Evolutionary conservation across 805 yeast genomes (phyloP), one percentile per base, ranked within the genome.

Genomic region (Osmozyma mogii): DNA sequence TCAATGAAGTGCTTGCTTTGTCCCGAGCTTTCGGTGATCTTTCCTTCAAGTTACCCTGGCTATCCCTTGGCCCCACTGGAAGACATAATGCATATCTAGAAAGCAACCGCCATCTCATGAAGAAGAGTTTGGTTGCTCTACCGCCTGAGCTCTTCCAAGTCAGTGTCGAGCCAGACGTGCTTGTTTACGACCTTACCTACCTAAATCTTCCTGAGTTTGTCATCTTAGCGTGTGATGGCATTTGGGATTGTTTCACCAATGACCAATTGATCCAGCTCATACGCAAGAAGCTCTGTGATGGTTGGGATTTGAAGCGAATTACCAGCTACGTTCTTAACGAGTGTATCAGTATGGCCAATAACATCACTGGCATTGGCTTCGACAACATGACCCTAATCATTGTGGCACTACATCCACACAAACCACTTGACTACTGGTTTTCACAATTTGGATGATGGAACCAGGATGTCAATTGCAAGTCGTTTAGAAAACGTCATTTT

Each of bases 361-460:
- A 79, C 20, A 65, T 70, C 17, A 82, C 89, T 0, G 92, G 92
- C 2, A 71, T 80, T 15, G 94, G 94, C 1, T 81, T 78, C 43
- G 94, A 82, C 50, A 82, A 82, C 46, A 82, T 82, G 89, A 80
- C 88, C 0, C 58, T 79, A 12, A 66, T 78, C n/a, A 69, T 82
- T 5, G 66, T 81, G 6, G 81, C 81, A 1, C 47, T 78, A 21
- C 84, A 79, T 45, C 61, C 63, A 19, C 32, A 36, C 13, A 61
- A 57, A 27, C 47, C 61, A 1, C 45, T 78, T 24, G 70, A 70
- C 14, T 65, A 64, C 12, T 81, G 92, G 92, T 68, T n/a, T n/a
- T n/a, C n/a, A n/a, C n/a, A n/a, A n/a, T n/a, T n/a, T n/a, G n/a
- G n/a, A n/a, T n/a, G n/a, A n/a, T n/a, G n/a, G n/a, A n/a, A n/a